Evolutionary conservation across 148 eudicot genomes (phyloP).

Genomic region (Cornus suecica): DNA sequence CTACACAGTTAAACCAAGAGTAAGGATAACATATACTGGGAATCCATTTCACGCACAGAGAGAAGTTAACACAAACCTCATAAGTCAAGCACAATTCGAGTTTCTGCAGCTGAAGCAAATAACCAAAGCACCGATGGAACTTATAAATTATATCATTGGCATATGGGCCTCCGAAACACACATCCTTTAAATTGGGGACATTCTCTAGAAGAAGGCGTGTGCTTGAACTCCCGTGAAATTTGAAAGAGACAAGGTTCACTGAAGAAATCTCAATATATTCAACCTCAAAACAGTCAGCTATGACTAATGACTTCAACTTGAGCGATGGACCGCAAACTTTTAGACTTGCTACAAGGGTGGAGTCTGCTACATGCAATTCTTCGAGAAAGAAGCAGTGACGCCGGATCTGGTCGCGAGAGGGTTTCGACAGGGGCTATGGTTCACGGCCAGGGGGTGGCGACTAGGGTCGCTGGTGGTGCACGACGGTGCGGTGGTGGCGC

Average conservation of each 20-base stretch:
- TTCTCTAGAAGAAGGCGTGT: not conserved
- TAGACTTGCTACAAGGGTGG: not conserved
- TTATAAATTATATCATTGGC: too few species aligned
- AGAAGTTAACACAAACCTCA: not conserved
- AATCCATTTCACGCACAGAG: not conserved
- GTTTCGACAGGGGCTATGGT: too few species aligned
- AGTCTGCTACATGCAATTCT: not conserved
- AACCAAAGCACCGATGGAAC: not conserved
- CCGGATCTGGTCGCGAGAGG: too few species aligned
- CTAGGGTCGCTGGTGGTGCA: too few species aligned
- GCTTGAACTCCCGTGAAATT: not conserved
- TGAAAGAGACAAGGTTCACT: not conserved
- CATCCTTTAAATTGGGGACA: not conserved
- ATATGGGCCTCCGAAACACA: not conserved
- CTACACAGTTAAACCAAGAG: not conserved
- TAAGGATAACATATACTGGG: not conserved
- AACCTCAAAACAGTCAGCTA: not conserved
- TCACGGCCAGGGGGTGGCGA: too few species aligned
- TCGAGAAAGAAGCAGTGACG: too few species aligned
- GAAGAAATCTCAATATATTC: not conserved
- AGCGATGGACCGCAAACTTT: not conserved
- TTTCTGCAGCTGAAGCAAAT: not conserved
- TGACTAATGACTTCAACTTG: not conserved
- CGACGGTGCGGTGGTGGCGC: too few species aligned
- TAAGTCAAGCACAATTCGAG: not conserved